A percentile compares a stretch with the other conserved stretches of the same genome.
phyloP scores from a whole-genome alignment of 2,329 filamentous ascomycete species.

The Alternaria gansuensis region DNA sequence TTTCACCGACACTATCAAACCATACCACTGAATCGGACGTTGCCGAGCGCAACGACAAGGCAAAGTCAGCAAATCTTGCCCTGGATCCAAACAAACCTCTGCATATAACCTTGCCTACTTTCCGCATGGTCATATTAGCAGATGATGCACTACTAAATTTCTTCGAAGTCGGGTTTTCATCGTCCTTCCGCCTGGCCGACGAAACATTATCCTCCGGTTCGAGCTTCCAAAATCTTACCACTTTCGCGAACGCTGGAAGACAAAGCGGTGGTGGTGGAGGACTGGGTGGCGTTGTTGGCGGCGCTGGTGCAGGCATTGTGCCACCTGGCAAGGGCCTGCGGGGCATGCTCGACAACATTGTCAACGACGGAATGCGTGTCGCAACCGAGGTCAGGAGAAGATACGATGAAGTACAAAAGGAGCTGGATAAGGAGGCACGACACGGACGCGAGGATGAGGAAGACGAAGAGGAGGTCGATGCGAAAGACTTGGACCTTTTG shows the following conservation, averaged over 20 bases:
- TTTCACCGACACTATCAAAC: slow-evolving; percentile 38
- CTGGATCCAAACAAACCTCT: slow-evolving; percentile 92
- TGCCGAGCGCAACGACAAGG: slow-evolving; percentile 59
- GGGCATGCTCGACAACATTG: slow-evolving; percentile 95
- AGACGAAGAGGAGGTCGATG: slow-evolving; percentile 68
- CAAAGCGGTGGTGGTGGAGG: slow-evolving; percentile 55
- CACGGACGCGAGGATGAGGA: slow-evolving; percentile 65
- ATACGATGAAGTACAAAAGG: slow-evolving; percentile 95
- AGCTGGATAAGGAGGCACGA: slow-evolving; percentile 80
- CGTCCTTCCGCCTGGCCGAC: slow-evolving; percentile 88
- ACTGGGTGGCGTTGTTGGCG: slow-evolving; percentile 57
- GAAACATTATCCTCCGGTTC: slow-evolving; percentile 60
- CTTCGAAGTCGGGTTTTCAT: slow-evolving; percentile 94
- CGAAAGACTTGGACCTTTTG: slow-evolving; percentile 57
- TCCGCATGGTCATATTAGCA: slow-evolving; percentile 97
- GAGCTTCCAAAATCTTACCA: slow-evolving; percentile 78
- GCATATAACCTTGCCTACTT: slow-evolving; percentile 95
- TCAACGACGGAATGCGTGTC: slow-evolving; percentile 95
- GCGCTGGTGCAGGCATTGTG: slow-evolving; percentile 62
- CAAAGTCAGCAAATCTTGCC: slow-evolving; percentile 83
- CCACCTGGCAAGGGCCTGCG: slow-evolving; percentile 78
- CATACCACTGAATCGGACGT: slow-evolving; percentile 36
- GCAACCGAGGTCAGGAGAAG: slow-evolving; percentile 88
- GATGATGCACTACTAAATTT: slow-evolving; percentile 96
- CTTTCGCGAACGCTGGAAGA: slow-evolving; percentile 75